Conservation (phyloP, 768 basidiomycete genomes). For the Rhizopogon rudus region DNA sequence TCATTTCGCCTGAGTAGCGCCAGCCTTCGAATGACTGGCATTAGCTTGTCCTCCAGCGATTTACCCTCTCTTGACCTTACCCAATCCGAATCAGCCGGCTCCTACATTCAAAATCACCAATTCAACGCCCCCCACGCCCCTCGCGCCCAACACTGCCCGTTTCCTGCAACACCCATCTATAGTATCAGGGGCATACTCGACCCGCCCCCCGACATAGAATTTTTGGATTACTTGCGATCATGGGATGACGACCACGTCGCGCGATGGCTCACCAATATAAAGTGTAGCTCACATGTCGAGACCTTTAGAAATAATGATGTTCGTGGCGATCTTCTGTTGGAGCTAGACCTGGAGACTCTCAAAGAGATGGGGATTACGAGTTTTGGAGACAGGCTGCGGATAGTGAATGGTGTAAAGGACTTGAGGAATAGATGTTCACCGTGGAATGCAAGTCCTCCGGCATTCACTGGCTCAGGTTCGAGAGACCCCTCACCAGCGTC, state of each 20-base stretch:
- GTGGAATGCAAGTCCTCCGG: conserved; percentile 5
- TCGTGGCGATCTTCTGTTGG: conserved; percentile 83
- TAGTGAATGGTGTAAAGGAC: conserved; percentile 78
- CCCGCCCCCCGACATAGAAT: conserved; percentile 51
- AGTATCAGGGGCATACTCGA: conserved; percentile 39
- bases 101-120: too few species aligned
- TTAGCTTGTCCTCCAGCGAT: background rate
- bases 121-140: too few species aligned
- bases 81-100: background rate
- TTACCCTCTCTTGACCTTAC: background rate
- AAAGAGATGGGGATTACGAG: conserved; percentile 88
- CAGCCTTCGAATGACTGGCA: background rate
- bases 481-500: conserved; percentile 21
- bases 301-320: conserved; percentile 86
- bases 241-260: conserved; percentile 72
- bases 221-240: conserved; percentile 57
- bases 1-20: background rate
- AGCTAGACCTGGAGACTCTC: conserved; percentile 80
- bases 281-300: conserved; percentile 61
- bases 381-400: conserved; percentile 88
- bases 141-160: conserved; percentile 36
- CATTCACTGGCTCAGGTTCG: conserved; percentile 16
- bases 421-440: conserved; percentile 59
- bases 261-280: conserved; percentile 77
- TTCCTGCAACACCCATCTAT: conserved; percentile 36